Conservation (phyloP, 352 stramenopile species). For the Phytopythium boreale region DNA sequence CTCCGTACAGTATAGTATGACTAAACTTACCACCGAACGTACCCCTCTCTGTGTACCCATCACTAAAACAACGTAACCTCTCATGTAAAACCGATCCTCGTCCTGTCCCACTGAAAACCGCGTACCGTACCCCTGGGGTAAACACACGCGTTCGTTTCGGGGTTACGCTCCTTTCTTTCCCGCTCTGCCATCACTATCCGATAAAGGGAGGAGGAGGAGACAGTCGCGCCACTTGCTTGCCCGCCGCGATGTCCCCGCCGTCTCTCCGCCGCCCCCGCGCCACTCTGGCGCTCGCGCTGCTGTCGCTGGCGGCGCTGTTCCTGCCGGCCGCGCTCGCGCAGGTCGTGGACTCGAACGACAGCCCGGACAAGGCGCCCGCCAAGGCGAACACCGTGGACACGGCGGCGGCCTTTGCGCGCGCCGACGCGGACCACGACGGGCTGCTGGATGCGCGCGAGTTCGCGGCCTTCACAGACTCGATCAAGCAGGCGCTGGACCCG, state of each 20-base stretch:
- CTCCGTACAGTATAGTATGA: too few relatives aligned
- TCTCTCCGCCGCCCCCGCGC: not conserved
- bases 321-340: slow-evolving; percentile 15
- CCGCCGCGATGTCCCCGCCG: not conserved
- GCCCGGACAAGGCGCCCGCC: slow-evolving; percentile 17
- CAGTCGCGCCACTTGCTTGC: too few relatives aligned
- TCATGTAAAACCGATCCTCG: too few relatives aligned
- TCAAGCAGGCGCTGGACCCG: slow-evolving; percentile 51
- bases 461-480: slow-evolving; percentile 43
- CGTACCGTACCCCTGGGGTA: not conserved
- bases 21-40: too few relatives aligned
- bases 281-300: slow-evolving; percentile 18
- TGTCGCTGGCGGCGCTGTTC: slow-evolving; percentile 16
- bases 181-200: too few relatives aligned
- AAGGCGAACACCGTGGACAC: slow-evolving; percentile 14
- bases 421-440: slow-evolving; percentile 71
- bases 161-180: not conserved
- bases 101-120: not conserved
- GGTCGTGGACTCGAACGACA: slow-evolving; percentile 2
- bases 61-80: too few relatives aligned
- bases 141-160: not conserved
- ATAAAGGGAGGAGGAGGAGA: too few relatives aligned
- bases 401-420: slow-evolving; percentile 53
- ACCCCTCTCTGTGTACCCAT: too few relatives aligned
- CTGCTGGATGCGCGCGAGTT: slow-evolving; percentile 66